Base-by-base conservation (phyloP, 352 stramenopile species). In the Phytophthora sojae region DNA sequence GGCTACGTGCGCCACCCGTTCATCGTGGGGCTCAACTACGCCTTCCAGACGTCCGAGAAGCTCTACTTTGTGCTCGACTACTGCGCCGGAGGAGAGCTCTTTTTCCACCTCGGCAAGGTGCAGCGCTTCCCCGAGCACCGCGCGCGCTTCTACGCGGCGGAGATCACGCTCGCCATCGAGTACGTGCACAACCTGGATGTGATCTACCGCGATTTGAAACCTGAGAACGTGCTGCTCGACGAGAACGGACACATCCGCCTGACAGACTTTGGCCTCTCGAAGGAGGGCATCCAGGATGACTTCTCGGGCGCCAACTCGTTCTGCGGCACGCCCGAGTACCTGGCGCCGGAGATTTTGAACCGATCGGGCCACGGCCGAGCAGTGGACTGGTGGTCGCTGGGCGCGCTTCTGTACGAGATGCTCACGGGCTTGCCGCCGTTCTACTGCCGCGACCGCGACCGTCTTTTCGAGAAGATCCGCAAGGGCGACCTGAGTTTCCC, bases 41-140 rank as follows among this genome's bases (percentile, higher is more conserved):
- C 98, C 35, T 99, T 99, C 82, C 97, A 99, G 79, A 99, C 96
- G 57, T 92, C 78, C 3, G 88, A 97, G 49, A 99, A 99, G 83
- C 86, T 99, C 5, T 99, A 99, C 79, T 99, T 99, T 75, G 97
- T 99, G 53, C 83, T 99, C 19, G 98, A 99, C 71, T 99, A 99
- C 78, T 99, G 96, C 76, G 93, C 96, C 19, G 98, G 98, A 63
- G 98, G 98, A 47, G 97, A 98, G 75, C 80, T 98, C 5, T 98
- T 98, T 75, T 98, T 98, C 79, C 92, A 98, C 71, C 72, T 98
- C 12, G 84, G 88, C 67, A 93, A 93, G 58, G 81, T 98, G 25
- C 95, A 98, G 64, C 97, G 97, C 60, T 99, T 99, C 76, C 81
- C 84, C 1, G 97, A 99, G 79, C 78, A 84, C 35, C 82, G 94